These are phyloP conservation scores for Acanthamoeba castellanii DNA, from an alignment of 208 protist species.

Conservation along the genomic window DNA sequence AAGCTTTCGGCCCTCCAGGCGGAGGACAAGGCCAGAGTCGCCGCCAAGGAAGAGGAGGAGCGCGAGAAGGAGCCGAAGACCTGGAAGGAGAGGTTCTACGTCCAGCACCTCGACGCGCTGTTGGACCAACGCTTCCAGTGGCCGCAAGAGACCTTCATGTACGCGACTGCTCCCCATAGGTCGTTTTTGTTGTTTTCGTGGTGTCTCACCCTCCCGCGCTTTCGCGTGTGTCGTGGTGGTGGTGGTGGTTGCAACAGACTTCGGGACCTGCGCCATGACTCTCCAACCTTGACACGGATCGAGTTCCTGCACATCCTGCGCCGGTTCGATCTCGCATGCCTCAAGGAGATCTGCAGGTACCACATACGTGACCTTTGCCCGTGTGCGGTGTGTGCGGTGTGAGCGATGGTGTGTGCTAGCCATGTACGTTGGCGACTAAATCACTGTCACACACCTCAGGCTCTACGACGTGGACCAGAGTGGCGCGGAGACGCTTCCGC, in stretches of 20 bases:
- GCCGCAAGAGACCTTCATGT: conserved; percentile 2
- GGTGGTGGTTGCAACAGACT: too few species aligned
- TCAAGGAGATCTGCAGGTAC: conserved; percentile 15
- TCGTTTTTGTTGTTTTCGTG: not conserved
- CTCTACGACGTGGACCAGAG: conserved; percentile 4
- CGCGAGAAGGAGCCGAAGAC: conserved; percentile 8
- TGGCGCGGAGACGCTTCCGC: not conserved
- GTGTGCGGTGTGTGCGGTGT: not conserved
- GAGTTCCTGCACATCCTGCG: not conserved
- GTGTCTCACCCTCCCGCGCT: not conserved
- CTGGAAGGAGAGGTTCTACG: conserved; percentile 25
- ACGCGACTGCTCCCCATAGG: not conserved
- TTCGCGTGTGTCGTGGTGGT: not conserved
- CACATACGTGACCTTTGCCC: not conserved
- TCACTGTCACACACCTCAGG: not conserved
- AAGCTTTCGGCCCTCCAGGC: not conserved
- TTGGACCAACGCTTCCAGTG: conserved; percentile 10
- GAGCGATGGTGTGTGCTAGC: too few species aligned
- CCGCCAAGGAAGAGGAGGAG: not conserved
- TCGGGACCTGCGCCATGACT: not conserved
- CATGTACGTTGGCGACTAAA: not conserved
- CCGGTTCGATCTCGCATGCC: not conserved
- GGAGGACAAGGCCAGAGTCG: not conserved
- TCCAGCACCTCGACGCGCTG: not conserved
- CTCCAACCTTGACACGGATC: not conserved